Base-by-base conservation (phyloP, 441 rosid genomes). In the Melastoma candidum region DNA sequence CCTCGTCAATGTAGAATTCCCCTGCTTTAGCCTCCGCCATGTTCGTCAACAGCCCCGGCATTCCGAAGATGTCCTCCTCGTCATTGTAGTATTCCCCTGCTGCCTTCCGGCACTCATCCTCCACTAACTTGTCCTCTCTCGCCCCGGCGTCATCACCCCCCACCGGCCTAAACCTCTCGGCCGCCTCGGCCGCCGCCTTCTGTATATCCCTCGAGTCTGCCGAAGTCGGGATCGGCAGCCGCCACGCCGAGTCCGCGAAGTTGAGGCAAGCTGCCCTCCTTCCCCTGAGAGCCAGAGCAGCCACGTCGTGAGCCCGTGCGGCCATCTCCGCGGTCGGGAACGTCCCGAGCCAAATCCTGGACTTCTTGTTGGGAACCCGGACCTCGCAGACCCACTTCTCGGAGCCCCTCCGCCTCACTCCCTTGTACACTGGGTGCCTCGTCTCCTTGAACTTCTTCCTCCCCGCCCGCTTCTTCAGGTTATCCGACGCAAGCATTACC, bases 311-410 rank as follows among this genome's bases (percentile, higher is more conserved):
- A 14, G 66, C 66, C 3, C 66, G 59, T 4, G 66, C 66, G 9
- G 66, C 66, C 66, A 62, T 62, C 50, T 55, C 60, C 11, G 53
- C 66, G 3, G 55, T 62, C 1, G 55, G 66, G 54, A 47, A 44
- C 43, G 66, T 62, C 24, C 66, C 60, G 45, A 62, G 55, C 66
- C 66, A 62, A 14, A 62, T 44, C 53, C 60, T 49, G 26, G 66
- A 36, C 55, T 49, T 49, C 60, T 62, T 54, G 66, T 12, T 17
- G 44, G 57, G 64, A 57, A 48, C 54, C 60, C 66, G 59, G 48
- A 62, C 44, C 60, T 62, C 66, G 49, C 66, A 62, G 17, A 62
- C 66, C 66, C 66, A 62, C 66, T 62, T 62, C 25, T 44, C 47
- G 48, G 36, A 12, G 59, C 54, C 26, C 59, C 66, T 47, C n/a